A percentile compares a stretch with the other conserved stretches of the same genome.
phyloP scores from a whole-genome alignment of 768 basidiomycete species.

The Pleurotus giganteus region DNA sequence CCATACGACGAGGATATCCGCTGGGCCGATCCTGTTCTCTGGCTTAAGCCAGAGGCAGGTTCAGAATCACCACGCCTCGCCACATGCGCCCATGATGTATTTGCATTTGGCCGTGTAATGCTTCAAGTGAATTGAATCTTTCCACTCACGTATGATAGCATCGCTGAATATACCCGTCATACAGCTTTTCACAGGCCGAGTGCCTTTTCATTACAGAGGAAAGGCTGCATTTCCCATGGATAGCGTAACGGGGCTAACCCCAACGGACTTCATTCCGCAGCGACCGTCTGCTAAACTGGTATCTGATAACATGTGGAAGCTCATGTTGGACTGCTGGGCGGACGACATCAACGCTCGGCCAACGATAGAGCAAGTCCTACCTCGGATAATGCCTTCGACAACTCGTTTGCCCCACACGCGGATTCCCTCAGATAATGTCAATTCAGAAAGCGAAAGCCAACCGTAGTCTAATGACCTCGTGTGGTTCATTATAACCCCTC shows the following conservation, averaged over 20 bases:
- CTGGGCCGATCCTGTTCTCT: conserved; percentile 14
- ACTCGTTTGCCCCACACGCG: no score
- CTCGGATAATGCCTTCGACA: no score
- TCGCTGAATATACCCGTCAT: not conserved
- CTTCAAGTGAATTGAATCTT: conserved; percentile 11
- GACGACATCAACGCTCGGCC: conserved; percentile 2
- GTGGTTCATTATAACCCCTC: no score
- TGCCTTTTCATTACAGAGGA: conserved; percentile 7
- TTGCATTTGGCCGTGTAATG: conserved; percentile 15
- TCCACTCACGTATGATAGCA: not conserved
- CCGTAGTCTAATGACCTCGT: no score
- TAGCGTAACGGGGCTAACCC: not conserved
- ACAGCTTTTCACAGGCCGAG: conserved; percentile 6
- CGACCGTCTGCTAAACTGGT: not conserved
- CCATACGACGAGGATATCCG: conserved; percentile 11
- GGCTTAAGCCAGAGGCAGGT: not conserved
- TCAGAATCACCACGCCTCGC: not conserved
- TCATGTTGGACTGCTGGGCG: conserved; percentile 13
- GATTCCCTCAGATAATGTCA: not conserved
- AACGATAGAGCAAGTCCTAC: not conserved
- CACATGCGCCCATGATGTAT: conserved; percentile 12
- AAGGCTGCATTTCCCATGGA: not conserved
- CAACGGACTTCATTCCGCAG: not conserved
- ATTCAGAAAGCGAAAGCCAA: no score
- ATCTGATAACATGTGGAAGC: conserved; percentile 7